Conservation (phyloP, 768 basidiomycete genomes). For the Scleroderma bovista region DNA sequence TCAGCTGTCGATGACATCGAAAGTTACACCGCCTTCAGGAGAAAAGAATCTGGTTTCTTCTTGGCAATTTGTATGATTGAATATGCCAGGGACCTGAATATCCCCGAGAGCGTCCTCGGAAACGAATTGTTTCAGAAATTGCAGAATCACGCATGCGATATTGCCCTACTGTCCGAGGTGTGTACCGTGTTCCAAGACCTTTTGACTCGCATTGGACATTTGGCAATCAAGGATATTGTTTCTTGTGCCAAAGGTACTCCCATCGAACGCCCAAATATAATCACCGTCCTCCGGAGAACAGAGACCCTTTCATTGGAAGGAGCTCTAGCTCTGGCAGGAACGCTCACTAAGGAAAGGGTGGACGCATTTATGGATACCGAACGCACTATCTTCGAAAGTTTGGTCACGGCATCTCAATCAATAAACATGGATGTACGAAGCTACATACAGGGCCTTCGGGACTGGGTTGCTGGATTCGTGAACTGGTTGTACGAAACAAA, state of each 20-base stretch:
- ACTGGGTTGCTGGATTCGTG: conserved; percentile 52
- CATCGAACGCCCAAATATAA: conserved; percentile 37
- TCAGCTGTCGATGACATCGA: conserved; percentile 34
- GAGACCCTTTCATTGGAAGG: conserved; percentile 43
- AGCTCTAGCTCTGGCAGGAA: conserved; percentile 28
- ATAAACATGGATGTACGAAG: conserved; percentile 21
- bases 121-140: conserved; percentile 29
- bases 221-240: conserved; percentile 45
- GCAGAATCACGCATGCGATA: conserved; percentile 38
- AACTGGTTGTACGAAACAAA: conserved; percentile 65
- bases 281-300: conserved; percentile 44
- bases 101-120: conserved; percentile 28
- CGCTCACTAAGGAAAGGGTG: conserved; percentile 23
- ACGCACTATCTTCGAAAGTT: conserved; percentile 12
- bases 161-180: conserved; percentile 53
- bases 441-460: conserved; percentile 48
- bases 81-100: conserved; percentile 40
- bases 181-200: conserved; percentile 1
- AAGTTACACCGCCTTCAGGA: conserved; percentile 40
- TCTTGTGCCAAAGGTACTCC: conserved; percentile 45
- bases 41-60: conserved; percentile 43
- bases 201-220: too few relatives aligned
- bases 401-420: conserved; percentile 9
- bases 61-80: conserved; percentile 51
- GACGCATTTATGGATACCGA: conserved; percentile 24